phyloP scores from a whole-genome alignment of 2,329 filamentous ascomycete species.

The Colletotrichum siamense region DNA sequence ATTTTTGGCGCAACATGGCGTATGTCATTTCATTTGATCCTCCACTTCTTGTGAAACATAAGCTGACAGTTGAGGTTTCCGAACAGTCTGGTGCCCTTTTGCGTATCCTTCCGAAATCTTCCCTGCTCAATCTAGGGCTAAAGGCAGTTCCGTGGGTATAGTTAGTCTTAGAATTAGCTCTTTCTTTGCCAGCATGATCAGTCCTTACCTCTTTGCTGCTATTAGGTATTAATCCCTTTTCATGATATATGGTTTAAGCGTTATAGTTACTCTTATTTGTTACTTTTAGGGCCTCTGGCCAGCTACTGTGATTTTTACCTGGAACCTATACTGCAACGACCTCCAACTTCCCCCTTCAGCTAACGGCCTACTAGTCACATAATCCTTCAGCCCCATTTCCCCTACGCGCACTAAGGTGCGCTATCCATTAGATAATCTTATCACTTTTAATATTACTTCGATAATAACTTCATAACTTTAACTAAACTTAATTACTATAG shows the following conservation, averaged over 20 bases:
- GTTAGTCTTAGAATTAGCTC: background rate
- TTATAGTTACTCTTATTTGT: background rate
- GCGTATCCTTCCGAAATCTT: background rate
- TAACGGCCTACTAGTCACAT: no score
- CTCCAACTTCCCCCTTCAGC: no score
- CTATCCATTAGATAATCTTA: no score
- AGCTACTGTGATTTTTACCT: no score
- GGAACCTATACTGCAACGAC: no score
- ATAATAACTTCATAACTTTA: no score
- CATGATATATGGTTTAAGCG: background rate
- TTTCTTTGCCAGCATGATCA: background rate
- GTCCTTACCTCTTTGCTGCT: background rate
- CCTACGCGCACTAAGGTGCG: no score
- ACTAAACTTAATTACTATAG: no score
- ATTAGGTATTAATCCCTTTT: background rate
- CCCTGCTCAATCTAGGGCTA: background rate
- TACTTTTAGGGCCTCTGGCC: no score
- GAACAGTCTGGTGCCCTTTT: background rate
- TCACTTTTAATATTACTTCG: no score
- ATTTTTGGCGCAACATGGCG: background rate
- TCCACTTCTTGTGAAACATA: background rate
- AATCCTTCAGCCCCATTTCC: no score
- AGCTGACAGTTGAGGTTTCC: background rate
- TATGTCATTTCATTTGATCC: background rate
- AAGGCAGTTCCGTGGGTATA: background rate